Evolutionary conservation across 1,284 basidiomycete species (phyloP), one percentile per base, ranked within the genome.

Genomic region (Cutaneotrichosporon curvatum): DNA sequence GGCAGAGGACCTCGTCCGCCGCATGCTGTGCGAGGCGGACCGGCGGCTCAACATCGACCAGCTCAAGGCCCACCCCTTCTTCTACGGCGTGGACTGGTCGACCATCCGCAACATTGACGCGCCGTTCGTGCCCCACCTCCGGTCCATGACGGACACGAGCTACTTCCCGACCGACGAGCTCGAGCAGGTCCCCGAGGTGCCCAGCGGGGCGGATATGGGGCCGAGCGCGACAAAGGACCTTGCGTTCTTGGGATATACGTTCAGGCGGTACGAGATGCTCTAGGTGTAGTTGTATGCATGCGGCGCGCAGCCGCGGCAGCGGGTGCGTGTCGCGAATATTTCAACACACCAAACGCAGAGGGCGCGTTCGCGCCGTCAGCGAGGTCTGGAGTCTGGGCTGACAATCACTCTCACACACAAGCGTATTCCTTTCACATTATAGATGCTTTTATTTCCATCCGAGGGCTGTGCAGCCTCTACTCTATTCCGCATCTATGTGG

Each of bases 151-250:
- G 19, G 92, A 96, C 66, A 56, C 55, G 12, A 87, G 84, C 8
- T 96, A 96, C 75, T 97, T 96, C 82, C 92, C 92, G 1, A 92
- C 88, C 19, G 92, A 97, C 58, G 94, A 97, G 67, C 81, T 95
- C 48, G 84, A 86, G 53, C 84, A 90, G 62, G 81, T 87, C 12
- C 75, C 78, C 1, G 76, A 90, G 51, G 81, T 67, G 37, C 71
- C 71, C 2, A 44, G 53, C 2, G 65, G 85, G 16, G 80, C 80
- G 39, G 78, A 77, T 51, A 79, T 80, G 12, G 79, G 80, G 20
- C 75, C 81, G 40, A 81, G 83, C 49, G 81, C 85, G 44, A 86
- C 86, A 51, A 75, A 91, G 70, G 87, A 92, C 71, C 78, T 95
- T 45, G 90, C 91, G 19, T 95, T 95, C 80, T 76, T 94, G 58